Evolutionary conservation across 2,329 filamentous ascomycete species (phyloP).

Genomic region (Metarhizium rileyi): DNA sequence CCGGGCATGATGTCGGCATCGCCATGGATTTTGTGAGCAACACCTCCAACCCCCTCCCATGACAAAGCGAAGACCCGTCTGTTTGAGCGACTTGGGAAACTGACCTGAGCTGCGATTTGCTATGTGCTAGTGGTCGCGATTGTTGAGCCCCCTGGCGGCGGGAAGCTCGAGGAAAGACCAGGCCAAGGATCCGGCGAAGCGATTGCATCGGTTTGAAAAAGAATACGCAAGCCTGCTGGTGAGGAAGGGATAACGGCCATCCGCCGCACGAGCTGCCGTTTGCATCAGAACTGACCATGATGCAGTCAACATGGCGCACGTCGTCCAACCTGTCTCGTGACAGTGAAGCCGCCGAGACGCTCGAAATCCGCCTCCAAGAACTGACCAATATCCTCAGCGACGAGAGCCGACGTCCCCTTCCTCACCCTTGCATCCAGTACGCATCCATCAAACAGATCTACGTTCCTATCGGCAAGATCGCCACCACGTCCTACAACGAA

Average conservation of each 20-base stretch:
- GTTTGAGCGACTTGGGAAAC: constrained; percentile 6
- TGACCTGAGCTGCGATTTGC: not conserved
- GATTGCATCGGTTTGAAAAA: constrained; percentile 57
- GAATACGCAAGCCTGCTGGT: constrained; percentile 55
- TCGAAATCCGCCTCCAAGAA: constrained; percentile 53
- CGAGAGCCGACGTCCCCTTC: constrained; percentile 77
- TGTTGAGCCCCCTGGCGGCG: constrained; percentile 53
- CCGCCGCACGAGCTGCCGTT: not conserved
- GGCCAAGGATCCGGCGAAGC: constrained; percentile 52
- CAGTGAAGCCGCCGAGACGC: constrained; percentile 50
- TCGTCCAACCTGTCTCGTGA: constrained; percentile 51
- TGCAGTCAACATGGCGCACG: constrained; percentile 47
- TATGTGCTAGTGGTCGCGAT: constrained; percentile 51
- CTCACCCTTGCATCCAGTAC: constrained; percentile 86
- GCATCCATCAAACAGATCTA: constrained; percentile 82
- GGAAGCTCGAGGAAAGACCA: constrained; percentile 47
- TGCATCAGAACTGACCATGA: not conserved
- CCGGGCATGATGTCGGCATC: constrained; percentile 36
- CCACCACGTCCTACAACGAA: constrained; percentile 74
- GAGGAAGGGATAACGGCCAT: constrained; percentile 14
- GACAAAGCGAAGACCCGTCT: not conserved
- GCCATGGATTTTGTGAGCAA: constrained; percentile 48
- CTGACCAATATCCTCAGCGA: constrained; percentile 69
- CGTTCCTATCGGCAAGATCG: constrained; percentile 80
- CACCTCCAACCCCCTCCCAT: not conserved